Evolutionary conservation across 2,329 filamentous ascomycete genomes (phyloP).

Genomic region (Fusarium nematophilum): DNA sequence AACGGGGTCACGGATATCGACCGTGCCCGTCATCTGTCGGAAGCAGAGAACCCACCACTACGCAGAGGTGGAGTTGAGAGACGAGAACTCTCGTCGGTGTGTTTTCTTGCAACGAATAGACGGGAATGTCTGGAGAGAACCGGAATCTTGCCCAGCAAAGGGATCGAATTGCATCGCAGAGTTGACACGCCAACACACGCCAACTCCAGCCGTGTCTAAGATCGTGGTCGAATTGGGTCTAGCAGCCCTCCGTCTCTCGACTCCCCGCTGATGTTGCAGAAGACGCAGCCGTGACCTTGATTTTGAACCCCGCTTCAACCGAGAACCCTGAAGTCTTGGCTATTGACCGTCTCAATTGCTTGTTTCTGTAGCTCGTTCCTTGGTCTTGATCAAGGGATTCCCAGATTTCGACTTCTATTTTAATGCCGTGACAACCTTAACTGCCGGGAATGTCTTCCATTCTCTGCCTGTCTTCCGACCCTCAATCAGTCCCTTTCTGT

Average conservation of each 20-base stretch:
- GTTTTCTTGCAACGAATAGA: too few relatives aligned
- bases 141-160: constrained; percentile 14
- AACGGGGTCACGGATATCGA: neutral
- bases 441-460: constrained; percentile 19
- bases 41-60: constrained; percentile 10
- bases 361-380: constrained; percentile 23
- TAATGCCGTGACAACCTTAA: constrained; percentile 26
- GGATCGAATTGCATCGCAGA: constrained; percentile 20
- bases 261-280: constrained; percentile 30
- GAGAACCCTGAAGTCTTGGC: constrained; percentile 30
- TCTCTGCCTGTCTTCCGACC: constrained; percentile 10
- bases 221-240: constrained; percentile 25
- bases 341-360: constrained; percentile 12
- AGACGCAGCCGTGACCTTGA: constrained; percentile 20
- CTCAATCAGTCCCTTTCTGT: neutral
- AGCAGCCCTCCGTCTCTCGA: constrained; percentile 26
- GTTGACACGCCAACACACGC: constrained; percentile 24
- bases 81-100: constrained; percentile 1
- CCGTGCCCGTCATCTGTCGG: constrained; percentile 6
- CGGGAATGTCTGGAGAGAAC: constrained; percentile 10
- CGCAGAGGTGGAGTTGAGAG: neutral
- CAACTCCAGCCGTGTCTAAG: constrained; percentile 31
- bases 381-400: constrained; percentile 21
- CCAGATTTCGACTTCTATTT: constrained; percentile 31
- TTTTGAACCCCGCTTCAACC: constrained; percentile 28